A percentile compares a stretch with the other conserved stretches of the same genome.
These are phyloP conservation scores for Fomitopsis pinicola DNA, from an alignment of 1,284 basidiomycete genomes.

Conservation along the genomic window DNA sequence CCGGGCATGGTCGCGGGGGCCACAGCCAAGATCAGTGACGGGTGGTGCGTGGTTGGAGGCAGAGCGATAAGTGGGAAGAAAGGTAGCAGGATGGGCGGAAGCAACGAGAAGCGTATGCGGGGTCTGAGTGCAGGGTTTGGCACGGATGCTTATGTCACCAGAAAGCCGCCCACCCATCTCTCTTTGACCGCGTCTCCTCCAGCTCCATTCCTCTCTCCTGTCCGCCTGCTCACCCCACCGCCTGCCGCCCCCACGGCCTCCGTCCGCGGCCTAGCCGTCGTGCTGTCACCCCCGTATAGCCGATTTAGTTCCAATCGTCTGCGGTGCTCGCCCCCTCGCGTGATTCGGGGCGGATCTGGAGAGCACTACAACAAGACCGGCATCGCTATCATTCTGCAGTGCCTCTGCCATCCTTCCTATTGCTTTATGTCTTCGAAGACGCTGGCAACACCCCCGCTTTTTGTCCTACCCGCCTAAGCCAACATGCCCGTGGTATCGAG, in stretches of 20 bases:
- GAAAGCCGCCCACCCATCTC: constrained; percentile 6
- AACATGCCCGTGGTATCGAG: constrained; percentile 30
- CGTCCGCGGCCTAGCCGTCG: neutral
- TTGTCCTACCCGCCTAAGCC: neutral
- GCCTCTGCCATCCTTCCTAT: neutral
- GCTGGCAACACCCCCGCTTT: neutral
- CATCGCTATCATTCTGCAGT: neutral
- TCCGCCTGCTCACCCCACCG: neutral
- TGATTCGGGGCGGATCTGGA: neutral
- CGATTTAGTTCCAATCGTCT: neutral
- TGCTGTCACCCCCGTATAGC: neutral
- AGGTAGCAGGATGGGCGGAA: neutral
- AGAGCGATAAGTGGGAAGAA: neutral
- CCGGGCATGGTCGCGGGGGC: neutral
- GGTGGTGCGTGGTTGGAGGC: neutral
- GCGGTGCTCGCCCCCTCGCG: neutral
- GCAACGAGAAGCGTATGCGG: neutral
- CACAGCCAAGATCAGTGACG: constrained; percentile 1
- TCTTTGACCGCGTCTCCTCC: neutral
- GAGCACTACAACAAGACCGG: neutral
- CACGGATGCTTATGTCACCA: constrained; percentile 13
- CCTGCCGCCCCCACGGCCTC: neutral
- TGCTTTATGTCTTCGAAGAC: neutral
- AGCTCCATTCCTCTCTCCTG: neutral
- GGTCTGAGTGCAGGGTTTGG: neutral